Percentiles rank a stretch among this genome's conserved stretches.
Conservation (phyloP, 495 filamentous ascomycete genomes). For the Zalerion maritima region DNA sequence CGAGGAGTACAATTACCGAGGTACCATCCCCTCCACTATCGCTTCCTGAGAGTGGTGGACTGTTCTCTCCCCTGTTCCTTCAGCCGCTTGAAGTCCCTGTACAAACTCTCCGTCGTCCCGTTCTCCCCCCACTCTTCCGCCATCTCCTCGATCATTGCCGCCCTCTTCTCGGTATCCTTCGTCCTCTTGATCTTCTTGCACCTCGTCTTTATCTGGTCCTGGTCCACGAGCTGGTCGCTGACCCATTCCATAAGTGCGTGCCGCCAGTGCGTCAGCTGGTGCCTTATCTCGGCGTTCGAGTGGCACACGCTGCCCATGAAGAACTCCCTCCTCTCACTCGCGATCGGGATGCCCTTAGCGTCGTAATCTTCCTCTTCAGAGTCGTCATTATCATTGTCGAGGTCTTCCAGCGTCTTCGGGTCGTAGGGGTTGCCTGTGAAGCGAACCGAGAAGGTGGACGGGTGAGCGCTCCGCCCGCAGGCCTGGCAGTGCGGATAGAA, state of each 20-base stretch:
- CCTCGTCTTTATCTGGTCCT: slow-evolving; percentile 31
- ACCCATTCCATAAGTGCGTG: slow-evolving; percentile 58
- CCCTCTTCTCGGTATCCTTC: slow-evolving; percentile 24
- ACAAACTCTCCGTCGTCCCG: slow-evolving; percentile 15
- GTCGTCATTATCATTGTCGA: slow-evolving; percentile 21
- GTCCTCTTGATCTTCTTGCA: slow-evolving; percentile 14
- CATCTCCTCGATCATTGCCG: slow-evolving; percentile 36
- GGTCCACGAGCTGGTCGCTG: slow-evolving; percentile 38
- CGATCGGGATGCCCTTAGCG: slow-evolving; percentile 16
- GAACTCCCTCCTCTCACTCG: slow-evolving; percentile 24
- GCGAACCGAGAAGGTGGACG: slow-evolving; percentile 44
- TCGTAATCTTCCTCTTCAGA: slow-evolving; percentile 22
- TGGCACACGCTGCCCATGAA: slow-evolving; percentile 37
- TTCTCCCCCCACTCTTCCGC: slow-evolving; percentile 18
- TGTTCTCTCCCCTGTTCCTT: slow-evolving; percentile 23
- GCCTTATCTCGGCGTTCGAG: slow-evolving; percentile 51
- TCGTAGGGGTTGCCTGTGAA: slow-evolving; percentile 60
- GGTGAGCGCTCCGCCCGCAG: slow-evolving; percentile 57
- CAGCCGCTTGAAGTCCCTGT: slow-evolving; percentile 18
- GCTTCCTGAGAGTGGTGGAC: slow-evolving; percentile 11
- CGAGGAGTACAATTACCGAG: too few species aligned
- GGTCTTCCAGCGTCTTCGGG: slow-evolving; percentile 47
- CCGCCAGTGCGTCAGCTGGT: slow-evolving; percentile 63
- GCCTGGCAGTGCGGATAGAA: slow-evolving; percentile 50
- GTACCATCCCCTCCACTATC: slow-evolving; percentile 1